Percentiles rank a stretch among this genome's conserved stretches.
Evolutionary conservation across 2,329 filamentous ascomycete genomes (phyloP).

Genomic region (Penicillium nordicum): DNA sequence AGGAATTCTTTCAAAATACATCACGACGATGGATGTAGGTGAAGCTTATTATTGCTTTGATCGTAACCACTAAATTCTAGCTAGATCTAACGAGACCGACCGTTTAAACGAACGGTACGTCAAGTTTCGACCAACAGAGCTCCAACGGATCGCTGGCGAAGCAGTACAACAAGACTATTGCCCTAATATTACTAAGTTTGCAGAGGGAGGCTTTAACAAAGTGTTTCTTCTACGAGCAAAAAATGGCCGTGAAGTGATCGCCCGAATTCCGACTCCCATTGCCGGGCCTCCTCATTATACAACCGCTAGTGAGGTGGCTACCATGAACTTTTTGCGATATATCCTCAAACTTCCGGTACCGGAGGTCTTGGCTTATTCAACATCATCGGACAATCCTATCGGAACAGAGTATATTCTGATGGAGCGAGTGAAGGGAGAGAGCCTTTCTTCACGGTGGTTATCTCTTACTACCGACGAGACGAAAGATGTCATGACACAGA

Average conservation of each 20-base stretch:
- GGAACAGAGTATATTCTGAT: slow-evolving; percentile 46
- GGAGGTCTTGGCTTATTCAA: slow-evolving; percentile 35
- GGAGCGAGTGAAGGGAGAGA: slow-evolving; percentile 37
- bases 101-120: slow-evolving; percentile 23
- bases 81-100: slow-evolving; percentile 20
- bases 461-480: slow-evolving; percentile 25
- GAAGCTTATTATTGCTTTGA: background rate
- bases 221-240: slow-evolving; percentile 27
- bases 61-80: background rate
- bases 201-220: slow-evolving; percentile 30
- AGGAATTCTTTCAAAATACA: background rate
- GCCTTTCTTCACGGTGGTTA: slow-evolving; percentile 27
- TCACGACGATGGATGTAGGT: background rate
- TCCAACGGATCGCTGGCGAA: slow-evolving; percentile 22
- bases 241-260: slow-evolving; percentile 24
- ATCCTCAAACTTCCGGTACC: slow-evolving; percentile 37
- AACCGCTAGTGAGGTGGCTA: slow-evolving; percentile 29
- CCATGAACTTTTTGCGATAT: slow-evolving; percentile 25
- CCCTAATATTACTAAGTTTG: slow-evolving; percentile 20
- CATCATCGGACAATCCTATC: slow-evolving; percentile 35
- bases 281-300: slow-evolving; percentile 26
- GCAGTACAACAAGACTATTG: slow-evolving; percentile 20
- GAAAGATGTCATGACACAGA: slow-evolving; percentile 26
- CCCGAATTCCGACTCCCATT: slow-evolving; percentile 30
- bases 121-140: slow-evolving; percentile 20